Evolutionary conservation across 2,329 filamentous ascomycete genomes (phyloP).

Genomic region (Uncinocarpus reesii): DNA sequence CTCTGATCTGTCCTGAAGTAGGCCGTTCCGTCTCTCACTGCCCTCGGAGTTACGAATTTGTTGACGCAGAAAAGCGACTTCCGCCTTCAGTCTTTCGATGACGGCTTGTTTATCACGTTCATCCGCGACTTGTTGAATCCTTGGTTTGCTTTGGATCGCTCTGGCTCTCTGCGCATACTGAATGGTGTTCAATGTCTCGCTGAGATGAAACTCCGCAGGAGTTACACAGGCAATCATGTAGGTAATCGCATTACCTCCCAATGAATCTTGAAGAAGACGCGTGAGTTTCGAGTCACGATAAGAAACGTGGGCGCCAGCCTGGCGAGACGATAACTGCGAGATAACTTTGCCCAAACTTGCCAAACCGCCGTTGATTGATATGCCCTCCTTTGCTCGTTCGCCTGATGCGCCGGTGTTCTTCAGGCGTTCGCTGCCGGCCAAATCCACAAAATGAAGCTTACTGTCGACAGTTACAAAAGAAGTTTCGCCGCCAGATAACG

Average conservation of each 20-base stretch:
- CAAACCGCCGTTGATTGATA: slow-evolving; percentile 93
- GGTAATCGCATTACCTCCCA: slow-evolving; percentile 93
- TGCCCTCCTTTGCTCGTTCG: slow-evolving; percentile 87
- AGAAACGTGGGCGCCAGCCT: slow-evolving; percentile 80
- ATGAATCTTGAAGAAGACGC: slow-evolving; percentile 84
- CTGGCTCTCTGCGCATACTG: slow-evolving; percentile 93
- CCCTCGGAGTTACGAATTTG: slow-evolving; percentile 80
- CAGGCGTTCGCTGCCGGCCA: slow-evolving; percentile 89
- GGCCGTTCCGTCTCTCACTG: slow-evolving; percentile 45
- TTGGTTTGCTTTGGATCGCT: slow-evolving; percentile 93
- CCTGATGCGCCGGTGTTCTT: slow-evolving; percentile 96
- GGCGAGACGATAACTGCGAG: slow-evolving; percentile 85
- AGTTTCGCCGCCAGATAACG: slow-evolving; percentile 52
- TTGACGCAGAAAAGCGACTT: slow-evolving; percentile 85
- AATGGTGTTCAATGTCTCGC: slow-evolving; percentile 93
- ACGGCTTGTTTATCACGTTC: slow-evolving; percentile 88
- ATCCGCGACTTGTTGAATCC: slow-evolving; percentile 80
- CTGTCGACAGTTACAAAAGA: slow-evolving; percentile 79
- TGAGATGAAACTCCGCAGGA: slow-evolving; percentile 90
- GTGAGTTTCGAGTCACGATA: slow-evolving; percentile 98
- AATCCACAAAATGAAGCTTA: slow-evolving; percentile 96
- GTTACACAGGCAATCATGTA: slow-evolving; percentile 99
- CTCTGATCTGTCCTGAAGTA: slow-evolving; percentile 61
- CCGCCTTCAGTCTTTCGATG: slow-evolving; percentile 86
- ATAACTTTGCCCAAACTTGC: slow-evolving; percentile 96